Base-by-base conservation (phyloP, 75 land plant genomes). In the Pinus taeda region DNA sequence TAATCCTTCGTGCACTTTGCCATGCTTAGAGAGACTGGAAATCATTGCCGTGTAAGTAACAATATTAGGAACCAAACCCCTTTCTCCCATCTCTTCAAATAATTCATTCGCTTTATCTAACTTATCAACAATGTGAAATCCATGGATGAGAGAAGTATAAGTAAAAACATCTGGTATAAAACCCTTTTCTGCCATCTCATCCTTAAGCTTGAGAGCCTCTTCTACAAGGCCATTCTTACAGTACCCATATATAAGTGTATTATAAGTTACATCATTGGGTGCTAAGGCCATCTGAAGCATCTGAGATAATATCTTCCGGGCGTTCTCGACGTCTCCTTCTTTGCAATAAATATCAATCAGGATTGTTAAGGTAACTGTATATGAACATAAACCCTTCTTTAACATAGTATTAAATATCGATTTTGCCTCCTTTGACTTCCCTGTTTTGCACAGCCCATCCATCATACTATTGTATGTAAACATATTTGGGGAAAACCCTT, bases 71-170 rank as follows among this genome's bases (percentile, higher is more conserved):
- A 9, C 60, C 53, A 93, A 73, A 57, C 84, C 82, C 60, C 36
- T 81, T 42, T 45, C 4, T 29, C 15, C 65, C 89, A 90, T 84
- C 65, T 86, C 92, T 60, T 80, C 59, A 58, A 87, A 90, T 73
- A 93, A 73, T 63, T 73, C 81, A 42, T 80, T 4, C 3, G 86
- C 90, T 56, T 81, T 84, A 64, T 83, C 86, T 37, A 88, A 60
- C 66, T 83, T 81, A 45, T 84, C 87, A 73, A 2, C 15, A 30
- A 63, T 57, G 57, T 82, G 79, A 75, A 83, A 78, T 33, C 90
- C 90, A 78, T 84, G 90, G 21, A 94, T 80, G 55, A 94, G 79
- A 36, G 95, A 85, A 18, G 90, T 80, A 65, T 87, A 94, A 14
- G 97, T 92, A 57, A 82, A 86, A 2, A 81, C 83, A 84, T 92